A percentile compares a stretch with the other conserved stretches of the same genome.
phyloP scores from a whole-genome alignment of 106 monocot species.

The Cymbidium sinense region DNA sequence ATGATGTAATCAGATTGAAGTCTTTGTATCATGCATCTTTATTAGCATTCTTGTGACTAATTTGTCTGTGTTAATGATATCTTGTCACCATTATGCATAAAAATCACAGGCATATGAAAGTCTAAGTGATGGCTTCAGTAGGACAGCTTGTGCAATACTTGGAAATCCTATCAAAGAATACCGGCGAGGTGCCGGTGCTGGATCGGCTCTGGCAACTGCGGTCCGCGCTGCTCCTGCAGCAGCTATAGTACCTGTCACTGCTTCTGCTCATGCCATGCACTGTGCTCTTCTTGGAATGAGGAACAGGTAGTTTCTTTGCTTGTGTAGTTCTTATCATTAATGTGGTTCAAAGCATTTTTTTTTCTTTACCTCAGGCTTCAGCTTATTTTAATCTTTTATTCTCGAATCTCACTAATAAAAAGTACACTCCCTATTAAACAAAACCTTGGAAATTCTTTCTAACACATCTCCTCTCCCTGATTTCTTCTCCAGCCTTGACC shows the following conservation, averaged over 20 bases:
- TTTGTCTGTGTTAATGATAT: neutral
- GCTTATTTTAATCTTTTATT: neutral
- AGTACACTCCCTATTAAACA: too few relatives aligned
- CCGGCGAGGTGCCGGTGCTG: slow-evolving; percentile 80
- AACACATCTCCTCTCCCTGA: neutral
- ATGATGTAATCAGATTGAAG: too few relatives aligned
- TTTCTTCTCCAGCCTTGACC: slow-evolving; percentile 65
- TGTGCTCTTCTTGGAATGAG: slow-evolving; percentile 88
- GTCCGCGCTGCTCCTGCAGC: slow-evolving; percentile 68
- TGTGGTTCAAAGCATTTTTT: neutral
- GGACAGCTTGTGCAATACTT: slow-evolving; percentile 69
- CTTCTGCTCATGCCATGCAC: slow-evolving; percentile 80
- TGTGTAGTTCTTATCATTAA: neutral
- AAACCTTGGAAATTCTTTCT: neutral
- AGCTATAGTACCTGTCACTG: slow-evolving; percentile 77
- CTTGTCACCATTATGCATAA: neutral
- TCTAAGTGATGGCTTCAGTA: slow-evolving; percentile 73
- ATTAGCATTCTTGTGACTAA: too few relatives aligned
- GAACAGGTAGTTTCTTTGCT: slow-evolving; percentile 54
- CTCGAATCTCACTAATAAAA: too few relatives aligned
- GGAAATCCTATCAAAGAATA: slow-evolving; percentile 74
- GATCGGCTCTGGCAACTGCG: slow-evolving; percentile 73
- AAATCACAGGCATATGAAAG: slow-evolving; percentile 77
- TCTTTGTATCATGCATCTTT: too few relatives aligned
- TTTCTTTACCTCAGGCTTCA: neutral